A percentile compares a stretch with the other conserved stretches of the same genome.
Evolutionary conservation across 2,329 filamentous ascomycete genomes (phyloP).

Genomic region (Colletotrichum sp.): DNA sequence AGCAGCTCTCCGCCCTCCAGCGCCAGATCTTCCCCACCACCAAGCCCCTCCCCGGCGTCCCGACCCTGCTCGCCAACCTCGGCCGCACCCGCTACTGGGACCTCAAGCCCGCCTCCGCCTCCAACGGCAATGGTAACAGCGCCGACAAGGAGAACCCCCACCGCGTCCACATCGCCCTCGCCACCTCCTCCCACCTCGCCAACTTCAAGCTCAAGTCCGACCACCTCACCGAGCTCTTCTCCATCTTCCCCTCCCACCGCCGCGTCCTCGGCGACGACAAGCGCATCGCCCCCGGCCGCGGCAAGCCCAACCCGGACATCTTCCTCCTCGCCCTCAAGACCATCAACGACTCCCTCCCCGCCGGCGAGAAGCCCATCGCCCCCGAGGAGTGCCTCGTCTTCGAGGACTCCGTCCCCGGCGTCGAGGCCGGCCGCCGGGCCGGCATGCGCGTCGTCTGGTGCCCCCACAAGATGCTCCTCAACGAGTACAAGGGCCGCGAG

Average conservation of each 20-base stretch:
- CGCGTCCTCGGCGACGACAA: constrained; percentile 85
- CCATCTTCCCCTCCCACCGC: constrained; percentile 71
- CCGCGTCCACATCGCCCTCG: constrained; percentile 80
- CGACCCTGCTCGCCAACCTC: constrained; percentile 68
- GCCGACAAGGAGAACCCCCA: constrained; percentile 29
- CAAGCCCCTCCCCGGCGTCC: constrained; percentile 81
- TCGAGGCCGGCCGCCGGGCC: constrained; percentile 87
- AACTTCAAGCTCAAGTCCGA: constrained; percentile 82
- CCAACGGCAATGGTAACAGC: constrained; percentile 23
- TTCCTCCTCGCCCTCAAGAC: constrained; percentile 85
- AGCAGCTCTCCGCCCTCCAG: constrained; percentile 68
- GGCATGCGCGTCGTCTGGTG: constrained; percentile 96
- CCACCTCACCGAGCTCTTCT: constrained; percentile 63
- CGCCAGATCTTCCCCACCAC: constrained; percentile 72
- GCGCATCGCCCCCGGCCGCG: constrained; percentile 78
- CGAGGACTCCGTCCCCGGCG: constrained; percentile 92
- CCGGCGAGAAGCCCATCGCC: constrained; percentile 67
- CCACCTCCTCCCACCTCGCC: constrained; percentile 74
- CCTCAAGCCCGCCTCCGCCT: constrained; percentile 28
- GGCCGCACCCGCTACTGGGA: constrained; percentile 57
- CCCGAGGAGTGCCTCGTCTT: constrained; percentile 95
- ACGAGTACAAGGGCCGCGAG: constrained; percentile 79
- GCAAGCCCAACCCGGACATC: constrained; percentile 95
- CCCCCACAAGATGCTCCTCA: constrained; percentile 79
- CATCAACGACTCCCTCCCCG: constrained; percentile 76